Percentiles rank a stretch among this genome's conserved stretches.
phyloP scores from a whole-genome alignment of 2,329 filamentous ascomycete genomes.

The Cyphellophora europaea region DNA sequence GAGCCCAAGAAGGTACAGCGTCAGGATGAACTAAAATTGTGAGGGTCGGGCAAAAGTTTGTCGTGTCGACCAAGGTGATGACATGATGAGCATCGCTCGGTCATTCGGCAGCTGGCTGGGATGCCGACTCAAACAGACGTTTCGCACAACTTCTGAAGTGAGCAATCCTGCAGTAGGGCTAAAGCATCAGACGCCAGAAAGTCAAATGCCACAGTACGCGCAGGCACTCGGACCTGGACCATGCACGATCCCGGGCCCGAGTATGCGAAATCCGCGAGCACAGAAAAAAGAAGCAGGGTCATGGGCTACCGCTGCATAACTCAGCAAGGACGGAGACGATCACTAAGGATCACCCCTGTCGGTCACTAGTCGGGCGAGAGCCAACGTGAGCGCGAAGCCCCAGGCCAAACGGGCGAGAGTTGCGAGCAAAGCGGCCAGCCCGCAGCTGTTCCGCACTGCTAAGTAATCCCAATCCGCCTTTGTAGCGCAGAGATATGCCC shows the following conservation, averaged over 20 bases:
- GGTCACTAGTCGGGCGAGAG: too few species aligned
- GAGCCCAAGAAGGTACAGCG: neutral
- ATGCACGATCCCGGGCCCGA: neutral
- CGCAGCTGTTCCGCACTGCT: too few species aligned
- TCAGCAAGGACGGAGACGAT: too few species aligned
- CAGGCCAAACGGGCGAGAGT: too few species aligned
- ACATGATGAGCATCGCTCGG: neutral
- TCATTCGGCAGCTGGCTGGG: neutral
- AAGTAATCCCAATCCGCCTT: too few species aligned
- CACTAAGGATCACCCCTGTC: too few species aligned
- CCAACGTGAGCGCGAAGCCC: too few species aligned
- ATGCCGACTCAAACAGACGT: too few species aligned
- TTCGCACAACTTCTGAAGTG: neutral
- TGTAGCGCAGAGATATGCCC: too few species aligned
- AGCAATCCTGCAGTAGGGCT: neutral
- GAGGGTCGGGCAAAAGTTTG: neutral
- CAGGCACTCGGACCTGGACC: neutral
- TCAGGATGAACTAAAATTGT: neutral
- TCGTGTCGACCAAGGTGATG: neutral
- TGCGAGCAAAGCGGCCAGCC: too few species aligned
- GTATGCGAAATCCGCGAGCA: neutral
- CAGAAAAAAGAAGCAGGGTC: neutral
- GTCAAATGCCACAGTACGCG: neutral
- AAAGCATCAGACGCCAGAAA: neutral
- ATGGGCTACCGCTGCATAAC: constrained; percentile 1